phyloP scores from a whole-genome alignment of 2,329 filamentous ascomycete genomes.

The Clonostachys chloroleuca region DNA sequence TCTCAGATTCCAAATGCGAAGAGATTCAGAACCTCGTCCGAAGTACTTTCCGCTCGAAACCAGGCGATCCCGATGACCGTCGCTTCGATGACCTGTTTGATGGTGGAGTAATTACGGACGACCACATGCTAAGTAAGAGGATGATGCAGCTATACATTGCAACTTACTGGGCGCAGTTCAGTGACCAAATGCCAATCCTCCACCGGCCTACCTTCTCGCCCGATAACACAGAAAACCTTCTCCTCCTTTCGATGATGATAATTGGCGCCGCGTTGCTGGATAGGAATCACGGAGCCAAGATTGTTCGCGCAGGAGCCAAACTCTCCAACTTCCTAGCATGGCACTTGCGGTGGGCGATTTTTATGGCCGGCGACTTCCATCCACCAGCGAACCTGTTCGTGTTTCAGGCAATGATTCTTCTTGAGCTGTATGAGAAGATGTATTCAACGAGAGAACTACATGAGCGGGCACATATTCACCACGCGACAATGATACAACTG shows the following conservation, averaged over 20 bases:
- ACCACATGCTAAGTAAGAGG: constrained; percentile 71
- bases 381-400: constrained; percentile 95
- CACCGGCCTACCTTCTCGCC: constrained; percentile 92
- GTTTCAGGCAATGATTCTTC: constrained; percentile 82
- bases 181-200: constrained; percentile 88
- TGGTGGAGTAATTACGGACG: constrained; percentile 65
- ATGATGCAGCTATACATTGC: constrained; percentile 96
- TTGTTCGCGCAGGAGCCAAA: constrained; percentile 73
- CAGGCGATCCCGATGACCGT: constrained; percentile 68
- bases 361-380: constrained; percentile 84
- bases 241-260: constrained; percentile 85
- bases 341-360: constrained; percentile 94
- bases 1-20: constrained; percentile 84
- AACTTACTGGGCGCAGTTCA: constrained; percentile 94
- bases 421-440: constrained; percentile 97
- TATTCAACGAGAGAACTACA: constrained; percentile 89
- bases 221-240: constrained; percentile 77
- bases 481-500: constrained; percentile 89
- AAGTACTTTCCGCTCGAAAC: constrained; percentile 75
- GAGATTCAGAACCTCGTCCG: constrained; percentile 80
- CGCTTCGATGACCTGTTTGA: constrained; percentile 74
- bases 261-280: constrained; percentile 90
- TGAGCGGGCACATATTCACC: constrained; percentile 93
- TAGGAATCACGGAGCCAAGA: constrained; percentile 68
- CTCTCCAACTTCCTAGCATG: constrained; percentile 87